Evolutionary conservation across 2,329 filamentous ascomycete species (phyloP).

Genomic region (Beauveria medogensis): DNA sequence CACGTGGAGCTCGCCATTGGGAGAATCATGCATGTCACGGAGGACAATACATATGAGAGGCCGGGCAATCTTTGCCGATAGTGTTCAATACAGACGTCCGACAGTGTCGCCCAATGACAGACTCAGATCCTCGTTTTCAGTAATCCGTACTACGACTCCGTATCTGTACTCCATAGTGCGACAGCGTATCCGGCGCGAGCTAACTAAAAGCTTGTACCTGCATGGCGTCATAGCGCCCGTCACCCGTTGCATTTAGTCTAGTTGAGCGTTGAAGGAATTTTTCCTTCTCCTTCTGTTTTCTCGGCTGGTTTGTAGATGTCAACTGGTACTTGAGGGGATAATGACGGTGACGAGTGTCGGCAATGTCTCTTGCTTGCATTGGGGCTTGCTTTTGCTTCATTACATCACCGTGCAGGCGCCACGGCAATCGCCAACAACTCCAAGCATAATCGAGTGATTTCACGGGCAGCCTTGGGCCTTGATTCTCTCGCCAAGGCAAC

Average conservation of each 20-base stretch:
- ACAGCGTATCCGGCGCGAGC: background rate
- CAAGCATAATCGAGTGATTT: background rate
- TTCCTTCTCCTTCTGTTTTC: background rate
- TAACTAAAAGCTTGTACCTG: background rate
- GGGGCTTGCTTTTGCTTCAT: background rate
- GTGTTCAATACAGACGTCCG: background rate
- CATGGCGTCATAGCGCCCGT: conserved; percentile 2
- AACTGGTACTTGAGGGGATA: background rate
- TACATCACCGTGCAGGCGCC: background rate
- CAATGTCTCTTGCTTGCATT: background rate
- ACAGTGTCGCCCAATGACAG: background rate
- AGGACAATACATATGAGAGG: background rate
- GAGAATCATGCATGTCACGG: background rate
- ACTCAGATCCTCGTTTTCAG: background rate
- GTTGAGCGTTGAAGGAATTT: background rate
- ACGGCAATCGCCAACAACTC: background rate
- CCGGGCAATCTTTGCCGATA: background rate
- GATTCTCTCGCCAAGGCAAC: background rate
- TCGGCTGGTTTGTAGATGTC: background rate
- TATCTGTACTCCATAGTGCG: background rate
- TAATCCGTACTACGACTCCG: background rate
- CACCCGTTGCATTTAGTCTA: conserved; percentile 2
- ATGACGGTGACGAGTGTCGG: background rate
- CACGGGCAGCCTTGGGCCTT: background rate
- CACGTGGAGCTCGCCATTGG: too few relatives aligned